phyloP scores from a whole-genome alignment of 2,329 filamentous ascomycete genomes.

The Colletotrichum graminicola region DNA sequence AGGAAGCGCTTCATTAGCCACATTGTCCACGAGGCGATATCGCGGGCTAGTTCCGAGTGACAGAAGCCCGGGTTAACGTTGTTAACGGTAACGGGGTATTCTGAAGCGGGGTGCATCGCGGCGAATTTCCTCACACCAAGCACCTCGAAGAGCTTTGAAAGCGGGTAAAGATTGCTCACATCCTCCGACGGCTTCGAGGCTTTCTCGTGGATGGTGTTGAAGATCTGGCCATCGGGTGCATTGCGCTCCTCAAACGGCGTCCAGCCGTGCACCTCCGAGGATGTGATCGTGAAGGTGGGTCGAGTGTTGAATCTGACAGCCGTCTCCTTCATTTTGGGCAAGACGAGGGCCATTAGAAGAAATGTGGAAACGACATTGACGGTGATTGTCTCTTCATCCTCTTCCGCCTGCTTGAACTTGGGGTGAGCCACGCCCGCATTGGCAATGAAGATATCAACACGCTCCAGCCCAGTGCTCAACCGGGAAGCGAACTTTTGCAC shows the following conservation, averaged over 20 bases:
- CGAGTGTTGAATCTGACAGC: conserved; percentile 41
- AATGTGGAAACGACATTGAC: conserved; percentile 67
- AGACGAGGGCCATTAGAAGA: conserved; percentile 60
- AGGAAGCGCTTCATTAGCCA: conserved; percentile 51
- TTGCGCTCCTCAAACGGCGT: conserved; percentile 47
- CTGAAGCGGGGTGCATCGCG: conserved; percentile 21
- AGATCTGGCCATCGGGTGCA: conserved; percentile 47
- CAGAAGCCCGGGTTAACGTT: conserved; percentile 66
- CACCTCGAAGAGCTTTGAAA: conserved; percentile 51
- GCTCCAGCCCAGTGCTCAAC: conserved; percentile 51
- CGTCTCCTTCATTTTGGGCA: conserved; percentile 64
- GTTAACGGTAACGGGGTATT: conserved; percentile 60
- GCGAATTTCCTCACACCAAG: conserved; percentile 46
- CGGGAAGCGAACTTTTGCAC: conserved; percentile 58
- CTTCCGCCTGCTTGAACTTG: conserved; percentile 53
- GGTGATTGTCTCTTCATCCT: conserved; percentile 61
- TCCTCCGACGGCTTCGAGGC: conserved; percentile 18
- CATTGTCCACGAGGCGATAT: conserved; percentile 44
- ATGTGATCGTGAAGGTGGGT: conserved; percentile 48
- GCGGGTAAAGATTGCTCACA: conserved; percentile 44
- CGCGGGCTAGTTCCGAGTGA: conserved; percentile 59
- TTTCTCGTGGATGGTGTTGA: conserved; percentile 47
- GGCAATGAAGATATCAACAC: conserved; percentile 58
- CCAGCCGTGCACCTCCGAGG: conserved; percentile 47
- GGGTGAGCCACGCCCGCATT: conserved; percentile 57